Evolutionary conservation across 2,329 filamentous ascomycete genomes (phyloP).

Genomic region (Byssochlamys sp.): DNA sequence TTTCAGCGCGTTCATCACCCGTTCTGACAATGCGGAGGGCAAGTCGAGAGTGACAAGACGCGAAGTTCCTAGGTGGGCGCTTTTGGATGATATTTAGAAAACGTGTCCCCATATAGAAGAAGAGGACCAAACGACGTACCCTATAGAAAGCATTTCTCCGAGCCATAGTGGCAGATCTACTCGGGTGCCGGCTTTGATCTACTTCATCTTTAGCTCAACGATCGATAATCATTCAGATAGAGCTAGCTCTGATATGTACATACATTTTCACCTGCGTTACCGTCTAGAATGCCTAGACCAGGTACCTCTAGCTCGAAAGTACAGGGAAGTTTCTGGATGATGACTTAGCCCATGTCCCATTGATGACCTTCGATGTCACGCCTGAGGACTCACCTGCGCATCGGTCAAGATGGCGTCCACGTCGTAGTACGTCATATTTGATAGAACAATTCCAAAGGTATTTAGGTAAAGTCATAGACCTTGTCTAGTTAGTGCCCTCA

Average conservation of each 20-base stretch:
- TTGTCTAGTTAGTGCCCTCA: background rate
- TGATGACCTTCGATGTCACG: background rate
- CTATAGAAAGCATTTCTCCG: constrained; percentile 67
- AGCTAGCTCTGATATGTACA: constrained; percentile 5
- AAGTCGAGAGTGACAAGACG: constrained; percentile 72
- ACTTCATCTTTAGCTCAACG: background rate
- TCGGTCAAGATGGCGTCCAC: constrained; percentile 40
- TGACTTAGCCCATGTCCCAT: constrained; percentile 7
- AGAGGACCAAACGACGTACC: constrained; percentile 25
- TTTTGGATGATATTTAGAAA: constrained; percentile 8
- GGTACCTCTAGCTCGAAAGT: constrained; percentile 86
- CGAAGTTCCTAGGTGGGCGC: constrained; percentile 35
- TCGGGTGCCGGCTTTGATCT: constrained; percentile 70
- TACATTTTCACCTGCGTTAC: constrained; percentile 58
- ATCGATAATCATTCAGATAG: constrained; percentile 1
- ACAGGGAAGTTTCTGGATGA: constrained; percentile 75
- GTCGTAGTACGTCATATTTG: constrained; percentile 38
- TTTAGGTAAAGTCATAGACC: background rate
- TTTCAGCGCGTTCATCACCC: constrained; percentile 80
- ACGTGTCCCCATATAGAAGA: constrained; percentile 1
- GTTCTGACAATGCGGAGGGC: constrained; percentile 63
- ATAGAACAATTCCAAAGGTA: background rate
- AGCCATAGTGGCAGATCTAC: constrained; percentile 87
- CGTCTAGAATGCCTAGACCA: constrained; percentile 79
- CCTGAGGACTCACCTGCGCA: constrained; percentile 25